Conservation (phyloP, 2,329 filamentous ascomycete genomes). For the Colletotrichum sp. region DNA sequence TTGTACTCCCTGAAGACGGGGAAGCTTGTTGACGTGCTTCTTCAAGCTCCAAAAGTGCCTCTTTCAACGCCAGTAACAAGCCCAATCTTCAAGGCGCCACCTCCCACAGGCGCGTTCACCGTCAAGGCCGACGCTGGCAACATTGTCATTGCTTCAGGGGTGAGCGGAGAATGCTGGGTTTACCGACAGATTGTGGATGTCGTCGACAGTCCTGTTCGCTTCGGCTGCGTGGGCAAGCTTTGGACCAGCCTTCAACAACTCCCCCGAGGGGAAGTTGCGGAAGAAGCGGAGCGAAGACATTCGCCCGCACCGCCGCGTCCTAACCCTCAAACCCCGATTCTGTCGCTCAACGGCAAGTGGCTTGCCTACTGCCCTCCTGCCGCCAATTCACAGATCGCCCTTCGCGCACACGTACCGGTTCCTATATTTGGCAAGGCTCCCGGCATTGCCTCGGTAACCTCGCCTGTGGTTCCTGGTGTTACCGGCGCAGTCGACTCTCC, state of each 20-base stretch:
- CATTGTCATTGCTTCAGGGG: slow-evolving; percentile 77
- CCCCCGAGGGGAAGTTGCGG: slow-evolving; percentile 49
- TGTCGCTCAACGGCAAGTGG: slow-evolving; percentile 75
- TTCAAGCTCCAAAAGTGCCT: slow-evolving; percentile 69
- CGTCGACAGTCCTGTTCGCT: slow-evolving; percentile 48
- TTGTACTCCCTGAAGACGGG: slow-evolving; percentile 85
- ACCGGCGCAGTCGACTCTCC: slow-evolving; percentile 76
- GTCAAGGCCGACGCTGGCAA: slow-evolving; percentile 75
- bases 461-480: slow-evolving; percentile 70
- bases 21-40: slow-evolving; percentile 72
- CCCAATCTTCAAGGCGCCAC: slow-evolving; percentile 69
- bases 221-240: slow-evolving; percentile 80
- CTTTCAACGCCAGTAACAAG: slow-evolving; percentile 64
- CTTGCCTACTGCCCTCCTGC: slow-evolving; percentile 76
- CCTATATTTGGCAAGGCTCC: slow-evolving; percentile 59
- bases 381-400: slow-evolving; percentile 71
- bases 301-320: slow-evolving; percentile 40
- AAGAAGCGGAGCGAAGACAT: slow-evolving; percentile 49
- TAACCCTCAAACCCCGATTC: slow-evolving; percentile 63
- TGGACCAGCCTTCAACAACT: slow-evolving; percentile 85
- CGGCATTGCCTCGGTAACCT: slow-evolving; percentile 63
- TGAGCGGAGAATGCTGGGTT: slow-evolving; percentile 86
- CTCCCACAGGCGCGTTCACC: slow-evolving; percentile 73
- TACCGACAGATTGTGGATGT: slow-evolving; percentile 58
- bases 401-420: slow-evolving; percentile 69